Conservation (phyloP, 2,329 filamentous ascomycete species). For the Aspergillus thermomutatus region DNA sequence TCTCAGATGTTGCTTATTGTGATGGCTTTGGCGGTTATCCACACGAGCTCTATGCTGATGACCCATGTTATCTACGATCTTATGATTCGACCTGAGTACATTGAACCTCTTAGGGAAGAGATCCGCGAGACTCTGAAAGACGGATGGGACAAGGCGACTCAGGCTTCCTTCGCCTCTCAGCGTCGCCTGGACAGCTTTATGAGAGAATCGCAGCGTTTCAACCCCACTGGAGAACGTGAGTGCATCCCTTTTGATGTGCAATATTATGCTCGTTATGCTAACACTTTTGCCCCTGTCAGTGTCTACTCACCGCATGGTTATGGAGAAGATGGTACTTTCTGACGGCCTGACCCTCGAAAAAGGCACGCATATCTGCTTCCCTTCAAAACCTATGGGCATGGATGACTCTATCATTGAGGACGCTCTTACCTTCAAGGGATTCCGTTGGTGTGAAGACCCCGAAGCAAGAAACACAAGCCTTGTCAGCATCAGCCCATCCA, state of each 20-base stretch:
- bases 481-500: conserved; percentile 15
- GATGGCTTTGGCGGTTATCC: conserved; percentile 25
- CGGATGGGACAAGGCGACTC: conserved; percentile 25
- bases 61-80: conserved; percentile 52
- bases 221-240: conserved; percentile 26
- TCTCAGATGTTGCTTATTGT: conserved; percentile 25
- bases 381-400: conserved; percentile 26
- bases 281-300: conserved; percentile 12
- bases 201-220: conserved; percentile 27
- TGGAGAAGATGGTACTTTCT: conserved; percentile 19
- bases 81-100: conserved; percentile 47
- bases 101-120: conserved; percentile 51
- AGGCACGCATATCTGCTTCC: conserved; percentile 27
- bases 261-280: background rate
- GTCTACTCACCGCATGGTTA: conserved; percentile 27
- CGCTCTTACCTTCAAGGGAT: conserved; percentile 23
- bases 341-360: conserved; percentile 22
- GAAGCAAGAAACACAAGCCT: conserved; percentile 14
- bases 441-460: conserved; percentile 25
- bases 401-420: conserved; percentile 21
- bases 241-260: background rate
- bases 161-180: conserved; percentile 16
- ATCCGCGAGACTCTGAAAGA: conserved; percentile 28
- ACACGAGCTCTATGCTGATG: conserved; percentile 27
- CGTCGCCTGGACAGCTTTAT: conserved; percentile 27